Base-by-base conservation (phyloP, 441 rosid species). In the Lepidium campestre region DNA sequence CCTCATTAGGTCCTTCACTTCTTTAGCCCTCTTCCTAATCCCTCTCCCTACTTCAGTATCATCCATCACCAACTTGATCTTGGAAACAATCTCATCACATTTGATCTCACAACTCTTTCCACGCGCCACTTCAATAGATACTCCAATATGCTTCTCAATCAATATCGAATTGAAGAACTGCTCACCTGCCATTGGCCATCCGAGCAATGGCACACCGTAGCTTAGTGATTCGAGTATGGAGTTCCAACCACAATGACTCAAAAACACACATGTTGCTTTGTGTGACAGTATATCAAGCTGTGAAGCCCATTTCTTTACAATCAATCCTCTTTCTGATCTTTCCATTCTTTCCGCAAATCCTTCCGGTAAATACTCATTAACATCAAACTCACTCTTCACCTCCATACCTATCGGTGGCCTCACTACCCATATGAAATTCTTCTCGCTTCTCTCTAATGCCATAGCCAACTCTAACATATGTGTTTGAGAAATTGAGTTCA, bases 161-260 rank as follows among this genome's bases (percentile, higher is more conserved):
- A 85, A 75, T 71, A 78, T 85, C n/a, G 84, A 87, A 57, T 89
- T 89, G 63, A 89, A 87, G 68, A 82, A 85, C 46, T 89, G 96
- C 77, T 89, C 96, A 0, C 52, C 96, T 6, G 96, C 91, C 91
- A 89, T 81, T 0, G 82, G 82, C 96, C 96, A 89, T 8, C 96
- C 93, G 1, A 89, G 69, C 67, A 89, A 32, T 14, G 93, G 88
- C 48, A 89, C 85, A 4, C 96, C 96, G 29, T 66, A 36, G 59
- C 77, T 81, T 17, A 89, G 66, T 2, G 89, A 72, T 62, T 89
- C 96, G 20, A 89, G 81, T 63, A 73, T 82, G 3, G 96, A 87
- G 69, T 89, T 89, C 96, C 96, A 89, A 17, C 96, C 96, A 47
- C 96, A 89, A 53, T 89, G 96, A 56, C 86, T 89, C 75, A 89